Conservation (phyloP, 2,329 filamentous ascomycete species). For the Pseudogymnoascus pannorum region DNA sequence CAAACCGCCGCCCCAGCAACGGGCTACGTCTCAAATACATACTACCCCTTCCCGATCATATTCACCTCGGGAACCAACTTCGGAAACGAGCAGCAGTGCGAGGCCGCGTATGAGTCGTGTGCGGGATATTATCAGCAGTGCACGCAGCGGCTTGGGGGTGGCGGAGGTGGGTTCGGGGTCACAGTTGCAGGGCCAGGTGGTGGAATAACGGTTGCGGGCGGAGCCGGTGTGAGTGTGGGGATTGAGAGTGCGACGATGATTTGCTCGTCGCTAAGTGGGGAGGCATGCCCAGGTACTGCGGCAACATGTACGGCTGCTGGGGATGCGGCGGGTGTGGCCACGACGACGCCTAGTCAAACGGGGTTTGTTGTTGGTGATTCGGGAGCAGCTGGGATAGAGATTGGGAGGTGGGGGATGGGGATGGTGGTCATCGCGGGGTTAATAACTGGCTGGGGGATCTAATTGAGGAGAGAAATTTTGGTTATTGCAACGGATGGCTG, state of each 20-base stretch:
- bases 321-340: slow-evolving; percentile 5
- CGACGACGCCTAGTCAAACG: slow-evolving; percentile 5
- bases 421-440: slow-evolving; percentile 22
- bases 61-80: slow-evolving; percentile 38
- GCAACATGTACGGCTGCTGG: slow-evolving; percentile 25
- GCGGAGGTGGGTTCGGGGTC: slow-evolving; percentile 39
- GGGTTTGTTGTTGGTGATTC: slow-evolving; percentile 17
- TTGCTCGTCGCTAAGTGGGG: slow-evolving; percentile 47
- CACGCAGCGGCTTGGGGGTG: slow-evolving; percentile 39
- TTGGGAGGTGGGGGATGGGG: slow-evolving; percentile 21
- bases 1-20: slow-evolving; percentile 27
- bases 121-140: slow-evolving; percentile 47
- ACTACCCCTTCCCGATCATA: slow-evolving; percentile 54
- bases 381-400: slow-evolving; percentile 19
- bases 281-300: slow-evolving; percentile 38
- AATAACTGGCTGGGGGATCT: slow-evolving; percentile 21
- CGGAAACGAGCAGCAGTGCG: slow-evolving; percentile 43
- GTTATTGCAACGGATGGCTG: not conserved
- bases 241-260: slow-evolving; percentile 43
- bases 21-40: slow-evolving; percentile 49
- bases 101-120: slow-evolving; percentile 44
- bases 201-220: slow-evolving; percentile 43
- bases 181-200: slow-evolving; percentile 49
- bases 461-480: not conserved
- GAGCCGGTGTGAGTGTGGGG: slow-evolving; percentile 31